Conservation (phyloP, 352 stramenopile species). For the Phytophthora hybrid region DNA sequence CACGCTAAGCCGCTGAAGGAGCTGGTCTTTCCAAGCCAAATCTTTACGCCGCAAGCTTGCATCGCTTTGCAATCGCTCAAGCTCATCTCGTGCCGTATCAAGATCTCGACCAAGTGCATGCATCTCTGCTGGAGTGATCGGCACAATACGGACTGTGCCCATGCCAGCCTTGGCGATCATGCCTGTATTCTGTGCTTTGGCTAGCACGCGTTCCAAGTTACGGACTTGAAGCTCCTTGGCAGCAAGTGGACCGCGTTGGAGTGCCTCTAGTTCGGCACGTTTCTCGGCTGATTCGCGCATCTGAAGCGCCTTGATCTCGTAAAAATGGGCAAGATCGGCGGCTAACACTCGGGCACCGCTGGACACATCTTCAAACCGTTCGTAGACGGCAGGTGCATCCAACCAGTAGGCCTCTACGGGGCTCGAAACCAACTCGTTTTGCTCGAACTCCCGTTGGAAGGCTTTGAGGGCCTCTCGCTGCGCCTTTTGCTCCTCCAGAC, state of each 20-base stretch:
- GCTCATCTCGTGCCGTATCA: constrained; percentile 54
- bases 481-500: constrained; percentile 51
- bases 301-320: constrained; percentile 64
- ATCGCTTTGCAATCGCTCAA: constrained; percentile 55
- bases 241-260: constrained; percentile 31
- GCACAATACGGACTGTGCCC: constrained; percentile 73
- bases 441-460: constrained; percentile 71
- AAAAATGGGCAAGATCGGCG: constrained; percentile 63
- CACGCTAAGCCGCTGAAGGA: constrained; percentile 72
- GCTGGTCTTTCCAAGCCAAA: constrained; percentile 68
- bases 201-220: constrained; percentile 69
- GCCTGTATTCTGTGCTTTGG: constrained; percentile 69
- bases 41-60: constrained; percentile 47
- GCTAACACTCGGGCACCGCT: constrained; percentile 49
- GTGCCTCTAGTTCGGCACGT: constrained; percentile 44
- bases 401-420: constrained; percentile 64
- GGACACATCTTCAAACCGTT: constrained; percentile 48
- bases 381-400: constrained; percentile 49
- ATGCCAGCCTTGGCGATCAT: constrained; percentile 80
- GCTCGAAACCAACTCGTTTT: constrained; percentile 68
- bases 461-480: constrained; percentile 68
- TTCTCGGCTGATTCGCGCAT: constrained; percentile 53
- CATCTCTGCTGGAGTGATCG: constrained; percentile 57
- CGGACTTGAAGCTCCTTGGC: constrained; percentile 54
- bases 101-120: constrained; percentile 49